Conservation (phyloP, 352 stramenopile species). For the Labyrinthula sp. region DNA sequence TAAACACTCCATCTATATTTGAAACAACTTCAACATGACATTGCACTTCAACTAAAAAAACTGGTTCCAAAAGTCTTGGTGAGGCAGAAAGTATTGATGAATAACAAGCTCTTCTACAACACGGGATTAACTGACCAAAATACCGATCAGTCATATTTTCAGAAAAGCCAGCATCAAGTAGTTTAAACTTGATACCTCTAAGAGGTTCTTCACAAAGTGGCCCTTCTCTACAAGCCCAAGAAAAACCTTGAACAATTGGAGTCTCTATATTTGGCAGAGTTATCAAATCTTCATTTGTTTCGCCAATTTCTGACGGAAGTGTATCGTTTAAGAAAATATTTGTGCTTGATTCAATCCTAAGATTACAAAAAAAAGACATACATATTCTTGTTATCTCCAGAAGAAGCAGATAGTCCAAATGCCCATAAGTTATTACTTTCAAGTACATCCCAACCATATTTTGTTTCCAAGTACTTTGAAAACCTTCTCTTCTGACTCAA, state of each 20-base stretch:
- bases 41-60: conserved; percentile 92
- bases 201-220: conserved; percentile 97
- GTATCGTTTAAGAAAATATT: conserved; percentile 97
- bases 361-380: too few relatives aligned
- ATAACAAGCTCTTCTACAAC: conserved; percentile 80
- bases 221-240: conserved; percentile 93
- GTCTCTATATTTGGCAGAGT: conserved; percentile 44
- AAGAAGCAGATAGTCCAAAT: conserved; percentile 82
- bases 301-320: conserved; percentile 59
- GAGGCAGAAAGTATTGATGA: conserved; percentile 88
- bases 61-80: conserved; percentile 88
- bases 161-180: conserved; percentile 84
- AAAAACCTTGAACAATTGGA: conserved; percentile 79
- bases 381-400: too few relatives aligned
- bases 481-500: conserved; percentile 37
- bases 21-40: conserved; percentile 49
- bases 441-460: conserved; percentile 98
- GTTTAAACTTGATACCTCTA: conserved; percentile 91
- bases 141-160: conserved; percentile 78
- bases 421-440: conserved; percentile 89
- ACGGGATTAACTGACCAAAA: conserved; percentile 95
- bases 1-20: conserved; percentile 81
- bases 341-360: conserved; percentile 65
- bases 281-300: too few relatives aligned
- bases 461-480: too few relatives aligned